A percentile compares a stretch with the other conserved stretches of the same genome.
Evolutionary conservation across 2,329 filamentous ascomycete species (phyloP).

Genomic region (Pyrenochaeta sp.): DNA sequence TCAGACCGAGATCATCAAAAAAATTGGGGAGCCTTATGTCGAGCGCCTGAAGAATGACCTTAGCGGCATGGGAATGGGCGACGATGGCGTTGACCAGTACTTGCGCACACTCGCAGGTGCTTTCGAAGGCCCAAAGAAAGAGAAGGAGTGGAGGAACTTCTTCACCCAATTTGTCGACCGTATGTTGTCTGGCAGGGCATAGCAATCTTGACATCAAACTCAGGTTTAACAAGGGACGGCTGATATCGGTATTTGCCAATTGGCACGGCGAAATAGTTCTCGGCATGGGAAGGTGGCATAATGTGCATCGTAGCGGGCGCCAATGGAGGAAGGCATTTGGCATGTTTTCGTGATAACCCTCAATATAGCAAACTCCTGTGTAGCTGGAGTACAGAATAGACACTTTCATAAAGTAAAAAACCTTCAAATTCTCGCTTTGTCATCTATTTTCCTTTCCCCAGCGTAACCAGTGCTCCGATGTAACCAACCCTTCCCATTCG

Average conservation of each 20-base stretch:
- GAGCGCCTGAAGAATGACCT: slow-evolving; percentile 73
- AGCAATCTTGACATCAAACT: slow-evolving; percentile 2
- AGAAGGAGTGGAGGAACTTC: slow-evolving; percentile 56
- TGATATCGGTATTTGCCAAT: slow-evolving; percentile 9
- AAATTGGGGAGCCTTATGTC: slow-evolving; percentile 85
- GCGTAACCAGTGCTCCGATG: slow-evolving; percentile 29
- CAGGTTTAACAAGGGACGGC: slow-evolving; percentile 5
- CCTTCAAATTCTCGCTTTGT: not conserved
- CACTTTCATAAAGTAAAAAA: not conserved
- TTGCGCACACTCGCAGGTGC: slow-evolving; percentile 57
- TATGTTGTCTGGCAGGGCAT: slow-evolving; percentile 32
- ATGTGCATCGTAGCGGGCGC: slow-evolving; percentile 31
- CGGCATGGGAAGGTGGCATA: slow-evolving; percentile 8
- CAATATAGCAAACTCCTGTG: slow-evolving; percentile 2
- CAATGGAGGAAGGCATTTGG: slow-evolving; percentile 17
- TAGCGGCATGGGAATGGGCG: slow-evolving; percentile 70
- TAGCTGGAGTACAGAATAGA: slow-evolving; percentile 8
- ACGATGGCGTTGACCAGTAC: slow-evolving; percentile 71
- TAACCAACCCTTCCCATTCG: slow-evolving; percentile 47
- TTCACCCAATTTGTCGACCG: slow-evolving; percentile 54
- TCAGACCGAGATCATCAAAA: slow-evolving; percentile 89
- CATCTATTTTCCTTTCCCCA: not conserved
- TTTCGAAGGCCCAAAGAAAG: slow-evolving; percentile 47
- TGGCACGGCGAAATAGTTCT: slow-evolving; percentile 15
- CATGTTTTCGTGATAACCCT: slow-evolving; percentile 30